Conservation (phyloP, 805 yeast species). For the Saccharomycopsis javanensis region DNA sequence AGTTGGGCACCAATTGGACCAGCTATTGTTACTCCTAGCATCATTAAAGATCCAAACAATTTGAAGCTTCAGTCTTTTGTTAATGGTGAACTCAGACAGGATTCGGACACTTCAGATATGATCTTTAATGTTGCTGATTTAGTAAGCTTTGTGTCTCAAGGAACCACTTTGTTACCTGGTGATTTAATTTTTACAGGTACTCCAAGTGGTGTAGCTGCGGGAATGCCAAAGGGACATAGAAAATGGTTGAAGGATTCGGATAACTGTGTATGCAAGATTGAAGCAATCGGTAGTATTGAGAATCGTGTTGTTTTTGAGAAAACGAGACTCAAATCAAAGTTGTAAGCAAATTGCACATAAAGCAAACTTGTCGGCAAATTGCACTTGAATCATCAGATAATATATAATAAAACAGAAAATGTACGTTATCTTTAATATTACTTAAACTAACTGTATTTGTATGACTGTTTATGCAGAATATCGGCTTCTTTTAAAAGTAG, state of each 20-base stretch:
- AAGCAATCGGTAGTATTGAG: conserved; percentile 33
- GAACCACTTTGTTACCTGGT: conserved; percentile 44
- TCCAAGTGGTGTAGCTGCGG: conserved; percentile 46
- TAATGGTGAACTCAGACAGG: conserved; percentile 40
- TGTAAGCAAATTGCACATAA: not conserved
- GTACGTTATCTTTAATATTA: too few species aligned
- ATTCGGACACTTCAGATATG: conserved; percentile 38
- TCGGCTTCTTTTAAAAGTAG: too few species aligned
- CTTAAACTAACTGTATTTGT: too few species aligned
- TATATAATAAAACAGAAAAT: too few species aligned
- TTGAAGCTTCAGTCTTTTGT: conserved; percentile 32
- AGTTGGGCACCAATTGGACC: conserved; percentile 53
- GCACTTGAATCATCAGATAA: too few species aligned
- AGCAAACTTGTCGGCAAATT: too few species aligned
- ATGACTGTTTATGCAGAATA: too few species aligned
- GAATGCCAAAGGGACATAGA: conserved; percentile 31
- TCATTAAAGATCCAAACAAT: conserved; percentile 29
- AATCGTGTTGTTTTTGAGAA: conserved; percentile 31
- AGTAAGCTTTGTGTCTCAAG: conserved; percentile 40
- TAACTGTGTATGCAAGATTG: conserved; percentile 32
- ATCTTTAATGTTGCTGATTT: conserved; percentile 36
- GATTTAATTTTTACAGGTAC: conserved; percentile 49
- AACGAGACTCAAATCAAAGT: conserved; percentile 10
- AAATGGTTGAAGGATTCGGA: conserved; percentile 38
- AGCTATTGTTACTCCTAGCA: conserved; percentile 32